Evolutionary conservation across 805 yeast species (phyloP), one percentile per base, ranked within the genome.

Genomic region (Kodamaea fukazawae): DNA sequence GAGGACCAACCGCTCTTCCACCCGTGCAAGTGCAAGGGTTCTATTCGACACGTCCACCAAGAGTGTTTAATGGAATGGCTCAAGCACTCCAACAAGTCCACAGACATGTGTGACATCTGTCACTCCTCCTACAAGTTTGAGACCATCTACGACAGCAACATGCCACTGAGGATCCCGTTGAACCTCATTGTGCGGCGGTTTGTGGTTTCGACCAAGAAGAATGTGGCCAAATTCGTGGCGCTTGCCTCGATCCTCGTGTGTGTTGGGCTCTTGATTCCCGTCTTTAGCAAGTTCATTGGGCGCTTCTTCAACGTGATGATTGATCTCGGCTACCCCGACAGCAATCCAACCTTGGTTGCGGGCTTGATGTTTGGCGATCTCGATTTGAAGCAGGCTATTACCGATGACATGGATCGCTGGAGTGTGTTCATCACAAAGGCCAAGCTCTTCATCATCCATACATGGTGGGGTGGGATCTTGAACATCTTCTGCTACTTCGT

Each of bases 21-120:
- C 60, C 99, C 99, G 3, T 93, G 99, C 63, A 82, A 78, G 54
- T 93, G 99, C 63, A 73, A 88, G 38, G 99, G 99, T 1, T 84
- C 96, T 10, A 95, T 93, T 58, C 84, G 83, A 57, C 90, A 81
- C 54, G 86, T 93, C 39, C 99, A 93, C 60, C 95, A 91, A 60
- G 95, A 84, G 41, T 93, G 99, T 46, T 63, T 91, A 33, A 66
- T 80, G 52, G 93, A 87, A 54, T 91, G 99, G 99, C 74, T 93
- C 29, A 70, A 73, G 36, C 89, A 79, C 55, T 70, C 86, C 13
- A 70, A 75, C 37, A 78, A 81, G 43, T 73, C 73, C 25, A 71
- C 81, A 9, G 60, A 60, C 41, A 71, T 76, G 28, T 93, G 98
- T 72, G 98, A 91, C 58, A 85, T 93, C 29, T 93, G 98, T 60